Conservation (phyloP, 169 alveolate species). For the Plasmodium vinckei region DNA sequence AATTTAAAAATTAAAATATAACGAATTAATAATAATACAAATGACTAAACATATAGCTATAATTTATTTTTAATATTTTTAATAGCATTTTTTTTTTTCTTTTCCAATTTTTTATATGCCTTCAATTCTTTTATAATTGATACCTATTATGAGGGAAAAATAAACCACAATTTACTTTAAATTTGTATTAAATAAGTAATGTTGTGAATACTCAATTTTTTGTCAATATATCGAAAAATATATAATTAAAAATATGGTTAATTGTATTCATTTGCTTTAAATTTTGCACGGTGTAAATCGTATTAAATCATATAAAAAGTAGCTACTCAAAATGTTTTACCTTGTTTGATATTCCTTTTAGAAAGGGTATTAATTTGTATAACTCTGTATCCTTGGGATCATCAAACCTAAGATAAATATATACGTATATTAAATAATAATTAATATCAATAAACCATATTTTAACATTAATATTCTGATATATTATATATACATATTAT, state of each 20-base stretch:
- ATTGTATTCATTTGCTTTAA: background rate
- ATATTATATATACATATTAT: conserved; percentile 5
- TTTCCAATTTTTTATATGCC: conserved; percentile 25
- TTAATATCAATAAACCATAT: too few species aligned
- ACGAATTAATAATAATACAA: too few species aligned
- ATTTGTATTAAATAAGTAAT: background rate
- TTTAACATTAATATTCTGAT: background rate
- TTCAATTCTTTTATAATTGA: conserved; percentile 39
- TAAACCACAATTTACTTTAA: background rate
- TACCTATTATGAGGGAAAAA: conserved; percentile 7
- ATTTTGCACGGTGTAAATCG: background rate
- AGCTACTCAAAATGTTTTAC: conserved; percentile 33
- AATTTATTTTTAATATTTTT: background rate
- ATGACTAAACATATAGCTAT: too few species aligned
- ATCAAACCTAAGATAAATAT: conserved; percentile 81
- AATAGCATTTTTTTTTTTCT: conserved; percentile 13
- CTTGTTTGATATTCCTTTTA: conserved; percentile 78
- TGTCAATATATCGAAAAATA: background rate
- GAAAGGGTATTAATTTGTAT: conserved; percentile 84
- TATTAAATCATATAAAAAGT: background rate
- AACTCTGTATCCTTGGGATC: conserved; percentile 88
- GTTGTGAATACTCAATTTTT: background rate
- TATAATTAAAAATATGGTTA: background rate
- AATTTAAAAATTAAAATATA: too few species aligned
- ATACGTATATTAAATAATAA: background rate